Percentiles rank a stretch among this genome's conserved stretches.
phyloP scores from a whole-genome alignment of 495 filamentous ascomycete genomes.

The Podospora didyma region DNA sequence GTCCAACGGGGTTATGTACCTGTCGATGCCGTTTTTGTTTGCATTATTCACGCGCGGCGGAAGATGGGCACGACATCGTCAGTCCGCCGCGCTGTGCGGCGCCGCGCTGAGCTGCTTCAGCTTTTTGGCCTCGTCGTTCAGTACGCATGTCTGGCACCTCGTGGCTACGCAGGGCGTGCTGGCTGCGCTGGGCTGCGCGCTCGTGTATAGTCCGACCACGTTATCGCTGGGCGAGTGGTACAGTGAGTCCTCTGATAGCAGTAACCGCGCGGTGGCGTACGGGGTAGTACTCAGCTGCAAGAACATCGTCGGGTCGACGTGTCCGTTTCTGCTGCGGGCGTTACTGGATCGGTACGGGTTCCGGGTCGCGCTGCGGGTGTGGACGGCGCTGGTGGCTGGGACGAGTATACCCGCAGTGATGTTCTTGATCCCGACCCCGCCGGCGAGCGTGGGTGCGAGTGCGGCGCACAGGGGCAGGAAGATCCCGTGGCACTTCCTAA shows the following conservation, averaged over 20 bases:
- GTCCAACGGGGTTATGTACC: conserved; percentile 8
- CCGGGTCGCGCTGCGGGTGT: neutral
- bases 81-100: neutral
- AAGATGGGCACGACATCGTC: neutral
- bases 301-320: conserved; percentile 2
- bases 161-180: conserved; percentile 5
- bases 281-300: conserved; percentile 1
- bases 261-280: conserved; percentile 1
- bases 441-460: neutral
- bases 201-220: conserved; percentile 4
- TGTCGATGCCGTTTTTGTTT: conserved; percentile 3
- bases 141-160: conserved; percentile 4
- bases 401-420: neutral
- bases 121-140: conserved; percentile 2
- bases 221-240: conserved; percentile 5
- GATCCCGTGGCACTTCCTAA: conserved; percentile 4
- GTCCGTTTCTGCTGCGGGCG: conserved; percentile 1
- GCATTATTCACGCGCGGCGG: conserved; percentile 1
- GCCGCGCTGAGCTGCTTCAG: neutral
- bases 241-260: too few species aligned
- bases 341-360: conserved; percentile 2
- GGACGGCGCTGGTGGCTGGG: neutral
- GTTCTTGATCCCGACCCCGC: neutral
- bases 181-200: conserved; percentile 4
- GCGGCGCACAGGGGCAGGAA: neutral